Conservation (phyloP, 176 grass and related monocot species). For the Cenchrus purpureus region DNA sequence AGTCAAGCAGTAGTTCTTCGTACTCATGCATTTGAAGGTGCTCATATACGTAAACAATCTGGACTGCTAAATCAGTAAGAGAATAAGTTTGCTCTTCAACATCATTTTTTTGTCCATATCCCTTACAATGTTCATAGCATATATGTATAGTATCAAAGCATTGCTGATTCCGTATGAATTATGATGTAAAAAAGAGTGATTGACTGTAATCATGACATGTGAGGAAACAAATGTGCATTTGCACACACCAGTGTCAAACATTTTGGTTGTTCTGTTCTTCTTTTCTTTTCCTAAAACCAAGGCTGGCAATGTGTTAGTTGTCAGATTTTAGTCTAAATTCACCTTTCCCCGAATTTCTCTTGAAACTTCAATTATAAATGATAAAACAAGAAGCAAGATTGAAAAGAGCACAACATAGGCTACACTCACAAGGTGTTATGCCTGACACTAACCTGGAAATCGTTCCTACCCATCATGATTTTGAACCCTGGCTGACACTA, state of each 20-base stretch:
- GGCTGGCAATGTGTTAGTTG: not conserved
- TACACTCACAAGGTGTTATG: not conserved
- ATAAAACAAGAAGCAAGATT: not conserved
- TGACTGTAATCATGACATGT: not conserved
- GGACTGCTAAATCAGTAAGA: not conserved
- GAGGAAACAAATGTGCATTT: not conserved
- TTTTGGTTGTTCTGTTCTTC: not conserved
- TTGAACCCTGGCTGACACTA: not conserved
- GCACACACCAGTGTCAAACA: not conserved
- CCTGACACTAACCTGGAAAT: not conserved
- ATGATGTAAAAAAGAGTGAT: not conserved
- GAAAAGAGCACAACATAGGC: not conserved
- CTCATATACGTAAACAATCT: not conserved
- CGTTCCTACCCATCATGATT: not conserved
- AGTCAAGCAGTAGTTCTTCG: not conserved
- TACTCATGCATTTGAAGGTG: not conserved
- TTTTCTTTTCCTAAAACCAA: not conserved
- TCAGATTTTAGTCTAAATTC: not conserved
- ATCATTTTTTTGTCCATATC: not conserved
- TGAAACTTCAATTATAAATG: not conserved
- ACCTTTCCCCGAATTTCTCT: not conserved
- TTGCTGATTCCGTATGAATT: not conserved
- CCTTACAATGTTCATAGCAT: not conserved
- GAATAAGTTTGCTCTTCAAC: not conserved
- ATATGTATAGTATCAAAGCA: not conserved